A percentile compares a stretch with the other conserved stretches of the same genome.
Evolutionary conservation across 805 yeast species (phyloP).

Genomic region (Lipomyces mesembrius): DNA sequence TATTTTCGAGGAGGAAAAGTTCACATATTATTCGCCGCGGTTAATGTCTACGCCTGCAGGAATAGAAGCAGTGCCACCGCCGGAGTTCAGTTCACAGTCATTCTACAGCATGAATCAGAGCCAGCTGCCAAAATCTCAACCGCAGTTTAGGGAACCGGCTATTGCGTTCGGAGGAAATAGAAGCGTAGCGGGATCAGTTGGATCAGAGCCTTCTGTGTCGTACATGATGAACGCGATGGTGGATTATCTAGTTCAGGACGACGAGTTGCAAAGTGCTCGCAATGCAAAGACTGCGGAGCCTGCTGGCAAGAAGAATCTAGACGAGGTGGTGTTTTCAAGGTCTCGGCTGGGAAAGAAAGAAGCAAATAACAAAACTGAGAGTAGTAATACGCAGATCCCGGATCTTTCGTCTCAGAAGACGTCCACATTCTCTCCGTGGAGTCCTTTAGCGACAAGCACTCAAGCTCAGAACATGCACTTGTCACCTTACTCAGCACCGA

Average conservation of each 20-base stretch:
- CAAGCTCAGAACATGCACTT: background rate
- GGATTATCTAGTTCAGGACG: conserved; percentile 29
- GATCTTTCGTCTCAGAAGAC: background rate
- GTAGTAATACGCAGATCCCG: background rate
- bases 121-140: background rate
- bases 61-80: conserved; percentile 8
- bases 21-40: conserved; percentile 11
- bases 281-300: background rate
- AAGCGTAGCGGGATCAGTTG: conserved; percentile 1
- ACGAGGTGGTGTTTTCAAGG: background rate
- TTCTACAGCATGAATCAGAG: background rate
- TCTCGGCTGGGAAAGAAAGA: conserved; percentile 6
- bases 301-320: background rate
- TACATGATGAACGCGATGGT: conserved; percentile 36
- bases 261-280: background rate
- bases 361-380: background rate
- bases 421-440: conserved; percentile 1
- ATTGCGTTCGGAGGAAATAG: background rate
- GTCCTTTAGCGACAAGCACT: background rate
- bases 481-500: background rate
- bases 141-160: background rate
- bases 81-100: conserved; percentile 16
- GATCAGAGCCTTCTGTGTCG: conserved; percentile 17
- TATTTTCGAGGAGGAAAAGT: conserved; percentile 18
- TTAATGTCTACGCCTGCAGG: conserved; percentile 12